Evolutionary conservation across 2,329 filamentous ascomycete genomes (phyloP).

Genomic region (Ascochyta koolunga): DNA sequence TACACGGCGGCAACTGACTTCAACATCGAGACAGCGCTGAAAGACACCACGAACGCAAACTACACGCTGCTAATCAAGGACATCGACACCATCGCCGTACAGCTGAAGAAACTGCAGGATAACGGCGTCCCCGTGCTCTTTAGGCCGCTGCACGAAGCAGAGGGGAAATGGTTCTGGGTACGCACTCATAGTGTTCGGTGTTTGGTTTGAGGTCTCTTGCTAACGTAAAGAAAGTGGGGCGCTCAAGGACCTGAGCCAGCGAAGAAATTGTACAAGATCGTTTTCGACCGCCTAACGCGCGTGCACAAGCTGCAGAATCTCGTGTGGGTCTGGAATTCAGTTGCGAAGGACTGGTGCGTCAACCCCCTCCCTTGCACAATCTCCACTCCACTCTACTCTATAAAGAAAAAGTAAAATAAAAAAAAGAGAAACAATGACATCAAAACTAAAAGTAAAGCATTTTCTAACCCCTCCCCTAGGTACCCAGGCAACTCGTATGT

Average conservation of each 20-base stretch:
- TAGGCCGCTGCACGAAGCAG: slow-evolving; percentile 58
- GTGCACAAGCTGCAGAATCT: slow-evolving; percentile 56
- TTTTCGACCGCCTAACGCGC: slow-evolving; percentile 55
- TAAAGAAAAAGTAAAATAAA: too few relatives aligned
- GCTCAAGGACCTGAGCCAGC: slow-evolving; percentile 54
- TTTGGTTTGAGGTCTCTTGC: background rate
- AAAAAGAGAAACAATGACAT: too few relatives aligned
- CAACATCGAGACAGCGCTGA: slow-evolving; percentile 52
- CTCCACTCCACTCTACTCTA: too few relatives aligned
- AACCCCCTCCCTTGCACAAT: too few relatives aligned
- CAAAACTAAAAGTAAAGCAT: too few relatives aligned
- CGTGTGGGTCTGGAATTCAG: slow-evolving; percentile 60
- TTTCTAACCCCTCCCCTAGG: too few relatives aligned
- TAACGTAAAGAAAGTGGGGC: slow-evolving; percentile 46
- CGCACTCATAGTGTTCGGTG: background rate
- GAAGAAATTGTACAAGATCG: slow-evolving; percentile 53
- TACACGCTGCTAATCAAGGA: slow-evolving; percentile 57
- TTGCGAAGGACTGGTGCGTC: slow-evolving; percentile 48
- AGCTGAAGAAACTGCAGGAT: slow-evolving; percentile 53
- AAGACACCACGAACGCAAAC: slow-evolving; percentile 52
- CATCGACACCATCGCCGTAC: slow-evolving; percentile 56
- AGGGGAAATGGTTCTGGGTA: slow-evolving; percentile 59
- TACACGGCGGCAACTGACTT: slow-evolving; percentile 59
- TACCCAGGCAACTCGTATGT: slow-evolving; percentile 56
- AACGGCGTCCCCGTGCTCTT: slow-evolving; percentile 57